Conservation (phyloP, 164 flowering plant genomes). For the Magnolia officinalis region DNA sequence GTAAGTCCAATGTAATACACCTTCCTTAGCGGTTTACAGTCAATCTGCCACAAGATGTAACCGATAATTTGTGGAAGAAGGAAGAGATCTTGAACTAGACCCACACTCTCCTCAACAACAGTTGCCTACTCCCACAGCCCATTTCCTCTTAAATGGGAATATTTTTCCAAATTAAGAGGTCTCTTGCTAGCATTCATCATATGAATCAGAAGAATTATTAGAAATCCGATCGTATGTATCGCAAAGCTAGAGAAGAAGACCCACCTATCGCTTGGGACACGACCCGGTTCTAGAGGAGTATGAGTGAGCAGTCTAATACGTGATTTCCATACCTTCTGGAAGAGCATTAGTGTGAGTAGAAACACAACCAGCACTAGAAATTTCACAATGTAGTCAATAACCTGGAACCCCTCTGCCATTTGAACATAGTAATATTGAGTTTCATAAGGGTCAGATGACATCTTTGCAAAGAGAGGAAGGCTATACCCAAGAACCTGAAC, state of each 20-base stretch:
- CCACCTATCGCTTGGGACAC: conserved; percentile 65
- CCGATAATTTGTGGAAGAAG: conserved; percentile 84
- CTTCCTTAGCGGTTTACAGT: conserved; percentile 61
- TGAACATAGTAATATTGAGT: conserved; percentile 39
- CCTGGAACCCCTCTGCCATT: conserved; percentile 41
- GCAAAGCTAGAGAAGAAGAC: conserved; percentile 42
- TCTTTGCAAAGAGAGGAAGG: conserved; percentile 54
- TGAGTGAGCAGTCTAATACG: conserved; percentile 56
- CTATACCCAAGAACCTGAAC: conserved; percentile 81
- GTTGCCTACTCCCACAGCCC: conserved; percentile 51
- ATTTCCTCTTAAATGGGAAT: conserved; percentile 32
- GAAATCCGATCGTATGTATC: conserved; percentile 58
- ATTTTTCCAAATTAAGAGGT: conserved; percentile 25
- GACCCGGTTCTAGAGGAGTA: conserved; percentile 47
- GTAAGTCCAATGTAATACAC: conserved; percentile 67
- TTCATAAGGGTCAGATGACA: conserved; percentile 39
- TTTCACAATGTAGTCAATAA: conserved; percentile 59
- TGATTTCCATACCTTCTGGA: conserved; percentile 79
- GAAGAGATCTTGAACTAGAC: conserved; percentile 82
- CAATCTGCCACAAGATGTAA: conserved; percentile 66
- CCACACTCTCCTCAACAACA: conserved; percentile 69
- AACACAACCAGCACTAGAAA: conserved; percentile 61
- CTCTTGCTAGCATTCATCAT: conserved; percentile 28
- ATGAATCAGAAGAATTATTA: conserved; percentile 46
- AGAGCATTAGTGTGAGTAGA: conserved; percentile 61